Evolutionary conservation across 2,329 filamentous ascomycete species (phyloP).

Genomic region (Diaporthe aspalathi): DNA sequence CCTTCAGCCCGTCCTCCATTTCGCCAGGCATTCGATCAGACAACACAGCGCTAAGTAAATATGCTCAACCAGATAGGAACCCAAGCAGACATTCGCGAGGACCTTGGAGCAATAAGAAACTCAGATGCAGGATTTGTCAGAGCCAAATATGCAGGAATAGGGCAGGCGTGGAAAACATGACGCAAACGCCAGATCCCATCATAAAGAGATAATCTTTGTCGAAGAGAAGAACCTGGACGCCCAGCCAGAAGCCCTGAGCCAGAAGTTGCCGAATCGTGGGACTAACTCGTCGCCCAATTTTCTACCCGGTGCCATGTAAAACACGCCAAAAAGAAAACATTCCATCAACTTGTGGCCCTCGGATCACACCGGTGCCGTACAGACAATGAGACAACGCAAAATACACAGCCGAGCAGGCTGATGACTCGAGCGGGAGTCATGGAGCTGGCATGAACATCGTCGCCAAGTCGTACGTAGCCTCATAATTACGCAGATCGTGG

Average conservation of each 20-base stretch:
- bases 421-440: constrained; percentile 4
- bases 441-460: constrained; percentile 22
- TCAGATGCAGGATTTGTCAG: constrained; percentile 27
- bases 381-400: neutral
- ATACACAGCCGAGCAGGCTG: constrained; percentile 25
- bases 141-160: constrained; percentile 34
- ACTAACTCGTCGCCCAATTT: neutral
- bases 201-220: constrained; percentile 14
- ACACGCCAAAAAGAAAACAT: neutral
- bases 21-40: constrained; percentile 33
- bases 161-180: constrained; percentile 19
- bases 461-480: constrained; percentile 26
- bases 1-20: neutral
- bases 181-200: constrained; percentile 9
- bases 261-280: neutral
- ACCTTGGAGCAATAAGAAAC: constrained; percentile 43
- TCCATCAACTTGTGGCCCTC: neutral
- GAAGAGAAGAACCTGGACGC: constrained; percentile 23
- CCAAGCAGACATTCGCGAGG: constrained; percentile 10
- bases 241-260: constrained; percentile 18
- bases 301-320: constrained; percentile 20
- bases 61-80: constrained; percentile 14
- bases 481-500: constrained; percentile 24
- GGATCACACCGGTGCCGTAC: neutral
- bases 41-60: constrained; percentile 36